These are phyloP conservation scores for Pochonia chlamydosporia DNA, from an alignment of 2,329 filamentous ascomycete species.

Conservation along the genomic window DNA sequence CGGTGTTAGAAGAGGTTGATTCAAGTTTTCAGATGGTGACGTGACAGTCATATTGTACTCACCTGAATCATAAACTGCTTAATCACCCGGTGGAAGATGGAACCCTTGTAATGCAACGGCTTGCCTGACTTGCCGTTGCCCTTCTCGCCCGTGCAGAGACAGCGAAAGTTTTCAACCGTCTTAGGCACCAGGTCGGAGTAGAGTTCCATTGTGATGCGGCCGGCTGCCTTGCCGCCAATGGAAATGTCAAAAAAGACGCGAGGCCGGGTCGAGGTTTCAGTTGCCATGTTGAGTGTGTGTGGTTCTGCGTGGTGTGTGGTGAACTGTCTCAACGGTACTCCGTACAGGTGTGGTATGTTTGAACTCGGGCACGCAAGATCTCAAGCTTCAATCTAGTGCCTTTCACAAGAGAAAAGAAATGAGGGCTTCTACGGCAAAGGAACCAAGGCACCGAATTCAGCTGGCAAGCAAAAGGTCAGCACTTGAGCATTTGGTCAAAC, in stretches of 20 bases:
- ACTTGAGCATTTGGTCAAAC: no score
- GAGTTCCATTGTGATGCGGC: constrained; percentile 83
- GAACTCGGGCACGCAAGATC: no score
- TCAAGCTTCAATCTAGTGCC: no score
- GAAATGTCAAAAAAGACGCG: constrained; percentile 92
- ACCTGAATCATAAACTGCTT: constrained; percentile 89
- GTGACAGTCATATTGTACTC: no score
- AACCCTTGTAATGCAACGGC: constrained; percentile 89
- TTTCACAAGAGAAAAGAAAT: no score
- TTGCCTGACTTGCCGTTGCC: constrained; percentile 75
- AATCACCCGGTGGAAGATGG: constrained; percentile 91
- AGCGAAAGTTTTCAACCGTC: constrained; percentile 94
- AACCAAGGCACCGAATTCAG: no score
- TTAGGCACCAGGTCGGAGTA: constrained; percentile 75
- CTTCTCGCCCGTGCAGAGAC: constrained; percentile 92
- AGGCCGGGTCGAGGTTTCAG: constrained; percentile 49
- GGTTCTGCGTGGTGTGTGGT: not conserved
- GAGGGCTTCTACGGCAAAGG: no score
- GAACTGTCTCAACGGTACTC: not conserved
- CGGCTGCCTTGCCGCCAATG: constrained; percentile 66
- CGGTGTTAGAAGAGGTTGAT: not conserved
- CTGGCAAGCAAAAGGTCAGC: no score
- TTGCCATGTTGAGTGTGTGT: constrained; percentile 30
- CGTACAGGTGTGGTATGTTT: no score
- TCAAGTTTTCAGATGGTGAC: no score